These are phyloP conservation scores for Lathyrus oleraceus DNA, from an alignment of 306 rosid species.

Conservation along the genomic window DNA sequence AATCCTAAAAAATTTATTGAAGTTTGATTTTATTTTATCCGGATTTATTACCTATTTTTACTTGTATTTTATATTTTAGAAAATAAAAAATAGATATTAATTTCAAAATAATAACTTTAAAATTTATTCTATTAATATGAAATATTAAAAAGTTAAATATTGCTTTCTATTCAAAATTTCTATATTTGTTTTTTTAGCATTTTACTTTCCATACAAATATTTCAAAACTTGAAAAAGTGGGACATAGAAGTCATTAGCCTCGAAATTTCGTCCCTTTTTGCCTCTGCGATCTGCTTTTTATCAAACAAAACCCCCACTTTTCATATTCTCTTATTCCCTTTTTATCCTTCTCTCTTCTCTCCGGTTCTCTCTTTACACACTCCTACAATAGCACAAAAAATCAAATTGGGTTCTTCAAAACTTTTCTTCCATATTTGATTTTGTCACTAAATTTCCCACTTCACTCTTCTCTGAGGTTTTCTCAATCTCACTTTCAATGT, in stretches of 20 bases:
- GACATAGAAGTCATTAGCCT: conserved; percentile 6
- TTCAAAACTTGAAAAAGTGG: conserved; percentile 5
- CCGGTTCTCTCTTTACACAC: neutral
- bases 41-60: no score
- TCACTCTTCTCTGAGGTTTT: conserved; percentile 5
- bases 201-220: no score
- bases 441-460: conserved; percentile 27
- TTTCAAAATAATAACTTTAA: no score
- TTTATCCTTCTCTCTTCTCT: neutral
- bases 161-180: no score
- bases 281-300: conserved; percentile 10
- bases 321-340: conserved; percentile 1
- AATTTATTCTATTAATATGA: no score
- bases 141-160: no score
- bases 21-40: no score
- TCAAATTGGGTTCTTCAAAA: conserved; percentile 24
- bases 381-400: neutral
- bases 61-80: no score
- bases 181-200: no score
- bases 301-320: neutral
- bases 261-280: neutral
- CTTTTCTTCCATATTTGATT: conserved; percentile 36
- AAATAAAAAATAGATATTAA: no score
- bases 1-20: no score
- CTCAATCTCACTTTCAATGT: conserved; percentile 31